phyloP scores from a whole-genome alignment of 345 rosid genomes.

The Citrus trifoliata region DNA sequence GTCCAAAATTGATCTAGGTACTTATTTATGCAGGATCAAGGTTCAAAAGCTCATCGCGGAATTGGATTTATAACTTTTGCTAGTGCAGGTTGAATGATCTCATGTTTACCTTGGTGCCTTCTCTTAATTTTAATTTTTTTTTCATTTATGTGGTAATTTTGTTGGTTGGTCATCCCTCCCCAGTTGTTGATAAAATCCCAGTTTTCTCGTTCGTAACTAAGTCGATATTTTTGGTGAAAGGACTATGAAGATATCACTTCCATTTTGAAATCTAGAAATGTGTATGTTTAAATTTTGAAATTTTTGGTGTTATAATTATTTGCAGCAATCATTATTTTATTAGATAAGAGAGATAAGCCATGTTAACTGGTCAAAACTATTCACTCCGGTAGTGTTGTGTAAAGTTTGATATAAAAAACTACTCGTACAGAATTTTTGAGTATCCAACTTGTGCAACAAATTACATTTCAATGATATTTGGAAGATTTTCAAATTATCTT shows the following conservation, averaged over 20 bases:
- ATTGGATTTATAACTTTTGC: conserved; percentile 93
- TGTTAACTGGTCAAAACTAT: neutral
- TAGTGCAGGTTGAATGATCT: conserved; percentile 58
- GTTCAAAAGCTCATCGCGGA: conserved; percentile 85
- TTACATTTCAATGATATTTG: neutral
- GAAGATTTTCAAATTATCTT: neutral
- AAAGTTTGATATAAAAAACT: neutral
- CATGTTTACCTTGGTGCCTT: neutral
- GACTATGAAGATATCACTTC: neutral
- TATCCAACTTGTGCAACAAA: neutral
- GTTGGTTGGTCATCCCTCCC: neutral
- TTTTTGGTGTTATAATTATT: neutral
- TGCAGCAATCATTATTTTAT: neutral
- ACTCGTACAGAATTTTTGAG: neutral
- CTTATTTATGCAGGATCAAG: conserved; percentile 58
- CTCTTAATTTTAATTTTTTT: neutral
- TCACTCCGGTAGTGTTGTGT: neutral
- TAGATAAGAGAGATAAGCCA: neutral
- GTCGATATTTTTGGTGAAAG: neutral
- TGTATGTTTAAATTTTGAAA: neutral
- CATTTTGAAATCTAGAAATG: neutral
- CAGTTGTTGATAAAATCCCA: neutral
- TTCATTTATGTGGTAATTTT: neutral
- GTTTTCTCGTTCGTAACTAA: neutral
- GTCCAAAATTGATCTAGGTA: neutral